Evolutionary conservation across 2,329 filamentous ascomycete genomes (phyloP), one percentile per base, ranked within the genome.

Genomic region (Geosmithia morbida): DNA sequence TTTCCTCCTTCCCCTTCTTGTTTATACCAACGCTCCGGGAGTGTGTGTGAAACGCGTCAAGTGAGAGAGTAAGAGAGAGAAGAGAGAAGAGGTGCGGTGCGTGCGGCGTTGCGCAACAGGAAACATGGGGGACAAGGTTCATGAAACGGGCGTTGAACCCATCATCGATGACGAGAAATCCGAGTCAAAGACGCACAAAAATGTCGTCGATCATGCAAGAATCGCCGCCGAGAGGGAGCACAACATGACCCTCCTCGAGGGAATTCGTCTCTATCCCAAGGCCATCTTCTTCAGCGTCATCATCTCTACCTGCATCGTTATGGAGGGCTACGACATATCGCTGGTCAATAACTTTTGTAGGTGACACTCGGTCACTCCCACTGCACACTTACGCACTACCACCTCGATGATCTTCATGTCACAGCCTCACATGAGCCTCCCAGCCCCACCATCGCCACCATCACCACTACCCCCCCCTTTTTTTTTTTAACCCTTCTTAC

Each of bases 251-350:
- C 68, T 94, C 49, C 59, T 75, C 60, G 79, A 94, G 67, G 87
- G 86, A 51, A 72, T 94, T 61, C 79, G 72, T 58, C 72, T 92
- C 22, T 95, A 95, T 59, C 87, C 87, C 49, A 90, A 94, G 68
- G 88, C 88, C 19, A 81, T 94, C 48, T 74, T 69, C 19, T 95
- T 87, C 86, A 87, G 81, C 55, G 58, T 94, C 46, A 69, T 94
- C 50, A 89, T 95, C 62, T 90, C 84, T n/a, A 90, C 86, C 0
- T 89, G 85, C 60, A 92, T 94, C 57, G 79, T 78, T 56, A 95
- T 95, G 88, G 87, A 94, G 63, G 87, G 86, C 33, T 94, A 89
- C 66, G 87, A 94, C 59, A 72, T 92, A 49, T 81, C 78, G 56
- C 69, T 94, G 47, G 78, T 92, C 56, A 87, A 83, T 68, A 89